These are phyloP conservation scores for Trichoderma sp. DNA, from an alignment of 2,329 filamentous ascomycete species.

Conservation along the genomic window DNA sequence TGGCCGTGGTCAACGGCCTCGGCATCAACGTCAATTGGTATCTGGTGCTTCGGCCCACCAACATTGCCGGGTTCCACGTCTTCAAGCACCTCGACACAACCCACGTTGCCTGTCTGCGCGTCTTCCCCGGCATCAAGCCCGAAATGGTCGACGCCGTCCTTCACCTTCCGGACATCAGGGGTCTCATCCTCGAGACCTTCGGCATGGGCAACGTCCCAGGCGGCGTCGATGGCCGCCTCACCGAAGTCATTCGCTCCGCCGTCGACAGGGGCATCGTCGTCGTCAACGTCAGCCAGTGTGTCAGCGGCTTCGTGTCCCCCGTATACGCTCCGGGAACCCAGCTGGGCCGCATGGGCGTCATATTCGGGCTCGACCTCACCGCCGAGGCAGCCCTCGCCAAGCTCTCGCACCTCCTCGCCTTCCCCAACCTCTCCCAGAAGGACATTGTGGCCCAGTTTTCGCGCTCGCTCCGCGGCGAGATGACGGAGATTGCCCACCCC, in stretches of 20 bases:
- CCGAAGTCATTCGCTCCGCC: slow-evolving; percentile 70
- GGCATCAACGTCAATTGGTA: slow-evolving; percentile 80
- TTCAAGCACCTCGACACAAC: slow-evolving; percentile 75
- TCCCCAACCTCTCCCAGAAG: slow-evolving; percentile 58
- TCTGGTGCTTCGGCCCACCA: slow-evolving; percentile 69
- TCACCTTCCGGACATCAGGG: slow-evolving; percentile 69
- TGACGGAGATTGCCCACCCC: slow-evolving; percentile 71
- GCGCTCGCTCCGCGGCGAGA: slow-evolving; percentile 73
- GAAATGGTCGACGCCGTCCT: slow-evolving; percentile 88
- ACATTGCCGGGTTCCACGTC: slow-evolving; percentile 70
- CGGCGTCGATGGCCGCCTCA: slow-evolving; percentile 74
- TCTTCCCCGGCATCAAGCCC: slow-evolving; percentile 91
- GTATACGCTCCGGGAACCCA: slow-evolving; percentile 76
- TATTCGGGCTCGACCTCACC: slow-evolving; percentile 85
- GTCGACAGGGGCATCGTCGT: slow-evolving; percentile 79
- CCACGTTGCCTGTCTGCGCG: slow-evolving; percentile 84
- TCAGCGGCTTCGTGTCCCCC: slow-evolving; percentile 70
- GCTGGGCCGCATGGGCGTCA: slow-evolving; percentile 77
- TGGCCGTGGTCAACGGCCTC: slow-evolving; percentile 77
- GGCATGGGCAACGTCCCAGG: slow-evolving; percentile 89
- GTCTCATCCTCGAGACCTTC: slow-evolving; percentile 86
- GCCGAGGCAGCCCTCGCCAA: slow-evolving; percentile 90
- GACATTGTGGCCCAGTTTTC: slow-evolving; percentile 72
- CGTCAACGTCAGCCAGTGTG: slow-evolving; percentile 89
- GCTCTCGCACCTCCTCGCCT: slow-evolving; percentile 76